Base-by-base conservation (phyloP, 2,329 filamentous ascomycete species). In the Colletotrichum ledebouriae region DNA sequence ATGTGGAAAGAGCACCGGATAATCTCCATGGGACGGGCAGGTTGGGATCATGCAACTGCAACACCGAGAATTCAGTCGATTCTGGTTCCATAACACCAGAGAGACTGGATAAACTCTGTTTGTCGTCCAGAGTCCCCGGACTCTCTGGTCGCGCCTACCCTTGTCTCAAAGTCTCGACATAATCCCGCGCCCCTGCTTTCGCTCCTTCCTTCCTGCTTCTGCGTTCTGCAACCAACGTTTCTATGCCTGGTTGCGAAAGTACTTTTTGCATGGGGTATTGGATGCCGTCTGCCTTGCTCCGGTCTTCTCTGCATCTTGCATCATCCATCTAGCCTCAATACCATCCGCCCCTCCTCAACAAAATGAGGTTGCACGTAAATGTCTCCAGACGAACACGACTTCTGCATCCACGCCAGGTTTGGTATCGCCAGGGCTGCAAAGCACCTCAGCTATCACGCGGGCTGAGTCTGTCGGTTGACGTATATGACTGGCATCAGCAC, bases 21-120 rank as follows among this genome's bases (percentile, higher is more conserved):
- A 37, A 53, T 34, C 52, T 58, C 17, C 33, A 53, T 17, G 3
- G 11, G 49, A 17, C 42, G 42, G 56, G 39, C 17, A 17, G 41
- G 41, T 34, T 67, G 52, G 42, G 25, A 52, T 67, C 44, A 57
- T 63, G 52, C 44, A 67, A 55, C 57, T 29, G 49, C 29, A 67
- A 66, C 57, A 9, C n/a, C 41, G 29, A 53, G 56, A 49, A 33
- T 46, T 50, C 37, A n/a, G 25, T 50, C 29, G 39, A 46, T 29
- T 60, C 20, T 20, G n/a, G n/a, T 34, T 58, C 52, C 17, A 17
- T 17, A 17, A 49, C 15, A 49, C 29, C 49, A 34, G 17, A 46
- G 52, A 46, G 37, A 59, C 52, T 49, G 55, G 25, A 56, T 59
- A 59, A 56, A 66, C 47, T 60, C 42, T 52, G 62, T 65, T 60